phyloP scores from a whole-genome alignment of 148 eudicot species.

The Fagopyrum esculentum region DNA sequence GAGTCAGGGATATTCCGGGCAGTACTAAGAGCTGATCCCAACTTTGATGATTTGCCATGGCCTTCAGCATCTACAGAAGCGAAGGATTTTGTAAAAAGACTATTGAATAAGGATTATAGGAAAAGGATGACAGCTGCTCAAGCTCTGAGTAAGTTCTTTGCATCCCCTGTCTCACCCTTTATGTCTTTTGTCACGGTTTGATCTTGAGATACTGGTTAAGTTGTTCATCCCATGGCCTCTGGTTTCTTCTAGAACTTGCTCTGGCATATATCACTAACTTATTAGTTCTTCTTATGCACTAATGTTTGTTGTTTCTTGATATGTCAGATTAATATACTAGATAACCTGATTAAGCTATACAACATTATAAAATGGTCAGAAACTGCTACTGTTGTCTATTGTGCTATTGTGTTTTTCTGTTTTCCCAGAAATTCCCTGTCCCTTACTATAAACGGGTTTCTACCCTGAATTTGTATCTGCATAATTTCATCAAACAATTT shows the following conservation, averaged over 20 bases:
- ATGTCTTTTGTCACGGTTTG: background rate
- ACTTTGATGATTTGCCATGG: slow-evolving; percentile 60
- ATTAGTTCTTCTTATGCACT: background rate
- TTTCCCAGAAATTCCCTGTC: background rate
- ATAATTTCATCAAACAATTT: background rate
- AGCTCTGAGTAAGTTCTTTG: slow-evolving; percentile 43
- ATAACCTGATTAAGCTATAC: background rate
- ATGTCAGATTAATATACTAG: background rate
- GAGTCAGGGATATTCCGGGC: slow-evolving; percentile 68
- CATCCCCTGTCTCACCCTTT: background rate
- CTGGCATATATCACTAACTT: background rate
- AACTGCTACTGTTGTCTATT: background rate
- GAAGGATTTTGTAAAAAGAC: slow-evolving; percentile 60
- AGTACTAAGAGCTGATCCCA: slow-evolving; percentile 59
- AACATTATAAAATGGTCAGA: background rate
- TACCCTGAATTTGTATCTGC: background rate
- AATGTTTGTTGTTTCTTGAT: background rate
- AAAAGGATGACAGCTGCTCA: slow-evolving; percentile 66
- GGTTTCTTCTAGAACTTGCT: background rate
- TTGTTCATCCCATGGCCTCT: background rate
- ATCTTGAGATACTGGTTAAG: background rate
- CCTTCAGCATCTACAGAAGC: slow-evolving; percentile 48
- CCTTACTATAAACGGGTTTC: background rate
- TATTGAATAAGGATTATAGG: slow-evolving; percentile 61
- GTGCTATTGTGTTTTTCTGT: background rate